Conservation (phyloP, 2,329 filamentous ascomycete species). For the Lachnellula cervina region DNA sequence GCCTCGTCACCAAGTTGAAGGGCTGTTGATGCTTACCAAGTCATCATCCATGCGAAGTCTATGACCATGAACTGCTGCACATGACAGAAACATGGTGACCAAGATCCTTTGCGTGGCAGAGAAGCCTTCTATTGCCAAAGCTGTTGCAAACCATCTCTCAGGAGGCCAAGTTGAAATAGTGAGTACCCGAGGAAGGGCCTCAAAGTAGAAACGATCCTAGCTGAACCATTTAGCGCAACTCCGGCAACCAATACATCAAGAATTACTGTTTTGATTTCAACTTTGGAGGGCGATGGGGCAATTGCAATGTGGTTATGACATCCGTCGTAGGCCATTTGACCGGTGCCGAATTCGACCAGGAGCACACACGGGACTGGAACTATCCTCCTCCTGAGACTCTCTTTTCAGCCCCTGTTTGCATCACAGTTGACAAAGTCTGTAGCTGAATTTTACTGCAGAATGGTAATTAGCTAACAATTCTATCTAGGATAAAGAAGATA, state of each 20-base stretch:
- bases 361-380: slow-evolving; percentile 69
- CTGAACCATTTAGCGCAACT: slow-evolving; percentile 20
- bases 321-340: slow-evolving; percentile 87
- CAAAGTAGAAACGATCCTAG: neutral
- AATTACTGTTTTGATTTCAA: slow-evolving; percentile 92
- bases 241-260: slow-evolving; percentile 65
- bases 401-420: slow-evolving; percentile 74
- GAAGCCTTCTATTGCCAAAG: slow-evolving; percentile 93
- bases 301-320: slow-evolving; percentile 86
- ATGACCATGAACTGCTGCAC: neutral
- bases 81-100: slow-evolving; percentile 11
- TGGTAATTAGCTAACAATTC: slow-evolving; percentile 13
- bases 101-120: slow-evolving; percentile 73
- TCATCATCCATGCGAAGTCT: neutral
- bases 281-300: slow-evolving; percentile 76
- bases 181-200: slow-evolving; percentile 30
- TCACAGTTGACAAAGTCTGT: slow-evolving; percentile 59
- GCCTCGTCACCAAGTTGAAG: neutral
- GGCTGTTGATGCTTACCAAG: neutral
- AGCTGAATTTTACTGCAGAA: neutral
- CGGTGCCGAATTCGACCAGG: slow-evolving; percentile 66
- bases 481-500: slow-evolving; percentile 68
- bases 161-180: slow-evolving; percentile 70
- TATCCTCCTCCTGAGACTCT: slow-evolving; percentile 73
- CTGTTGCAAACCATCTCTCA: slow-evolving; percentile 83